Evolutionary conservation across 1,284 basidiomycete species (phyloP), one percentile per base, ranked within the genome.

Genomic region (Rhodotorula sp.): DNA sequence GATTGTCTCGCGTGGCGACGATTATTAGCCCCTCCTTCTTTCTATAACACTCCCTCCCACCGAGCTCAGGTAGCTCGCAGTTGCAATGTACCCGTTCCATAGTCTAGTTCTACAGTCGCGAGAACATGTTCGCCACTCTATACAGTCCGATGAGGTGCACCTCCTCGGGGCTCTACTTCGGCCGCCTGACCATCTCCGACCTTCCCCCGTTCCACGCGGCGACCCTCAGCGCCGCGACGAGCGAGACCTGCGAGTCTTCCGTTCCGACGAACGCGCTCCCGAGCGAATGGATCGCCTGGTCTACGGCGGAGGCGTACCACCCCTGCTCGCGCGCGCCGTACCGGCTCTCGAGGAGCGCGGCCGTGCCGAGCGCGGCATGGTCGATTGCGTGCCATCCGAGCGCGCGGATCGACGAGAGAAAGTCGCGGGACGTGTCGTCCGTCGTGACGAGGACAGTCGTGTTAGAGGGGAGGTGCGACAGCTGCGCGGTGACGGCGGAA

Each of bases 1-100:
- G 83, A 89, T 99, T 13, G 93, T 99, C 51, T 94, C 91, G 78
- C 86, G 94, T 76, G 96, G 96, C 9, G 71, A 78, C 66, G 75
- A 73, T 46, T 77, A 76, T 44, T 76, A 61, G 53, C 6, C 19
- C 53, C 29, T 17, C 15, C 51, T 8, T 17, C 27, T 3, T 13
- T 29, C 15, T 54, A 32, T 54, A 54, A 19, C 53, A 34, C 29
- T 22, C 32, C 19, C 29, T 54, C 32, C 22, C 17, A 15, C 19
- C 53, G 17, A 34, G 29, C 9, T 7, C 10, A 19, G 29, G 53
- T 54, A 13, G 21, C 32, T 32, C 21, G 32, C 29, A 34, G 32
- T 1, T 21, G 32, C 53, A 34, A 21, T 32, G 9, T 51, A 51
- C 29, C 17, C 29, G 53, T 22, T 19, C 3, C 32, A 19, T 19